Conservation (phyloP, 2,329 filamentous ascomycete genomes). For the Alternaria incomplexa region DNA sequence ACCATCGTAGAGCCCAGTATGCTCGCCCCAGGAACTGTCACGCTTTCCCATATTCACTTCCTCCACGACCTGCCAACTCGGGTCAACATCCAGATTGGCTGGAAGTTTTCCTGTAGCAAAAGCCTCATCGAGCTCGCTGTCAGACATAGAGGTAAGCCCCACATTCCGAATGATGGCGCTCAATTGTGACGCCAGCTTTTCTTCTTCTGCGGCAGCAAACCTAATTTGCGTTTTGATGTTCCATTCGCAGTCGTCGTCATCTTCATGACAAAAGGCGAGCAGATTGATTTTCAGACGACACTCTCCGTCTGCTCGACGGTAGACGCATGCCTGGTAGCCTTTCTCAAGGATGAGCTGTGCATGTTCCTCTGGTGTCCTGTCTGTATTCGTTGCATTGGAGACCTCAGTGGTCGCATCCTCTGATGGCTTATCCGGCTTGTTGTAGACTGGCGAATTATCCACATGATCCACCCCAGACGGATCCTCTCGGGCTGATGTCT, state of each 20-base stretch:
- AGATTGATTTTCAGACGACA: neutral
- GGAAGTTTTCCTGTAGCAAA: constrained; percentile 3
- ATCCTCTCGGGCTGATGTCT: neutral
- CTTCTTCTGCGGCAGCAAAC: neutral
- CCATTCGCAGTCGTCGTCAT: neutral
- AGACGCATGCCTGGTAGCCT: neutral
- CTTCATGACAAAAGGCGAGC: neutral
- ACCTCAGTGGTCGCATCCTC: neutral
- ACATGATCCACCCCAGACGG: neutral
- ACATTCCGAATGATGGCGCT: neutral
- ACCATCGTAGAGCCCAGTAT: constrained; percentile 29
- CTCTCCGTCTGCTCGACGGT: constrained; percentile 1
- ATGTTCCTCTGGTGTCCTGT: neutral
- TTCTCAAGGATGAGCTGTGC: neutral
- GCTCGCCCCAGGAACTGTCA: constrained; percentile 4
- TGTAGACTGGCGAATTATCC: neutral
- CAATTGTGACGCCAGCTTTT: neutral
- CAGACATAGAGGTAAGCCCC: neutral
- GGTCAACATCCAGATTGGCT: neutral
- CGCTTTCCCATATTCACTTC: neutral
- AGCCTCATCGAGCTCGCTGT: neutral
- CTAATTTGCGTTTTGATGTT: neutral
- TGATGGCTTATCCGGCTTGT: neutral
- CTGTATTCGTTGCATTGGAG: neutral
- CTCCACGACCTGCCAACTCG: neutral